These are phyloP conservation scores for Paragyromitra xinjiangensis DNA, from an alignment of 495 filamentous ascomycete genomes.

Conservation along the genomic window DNA sequence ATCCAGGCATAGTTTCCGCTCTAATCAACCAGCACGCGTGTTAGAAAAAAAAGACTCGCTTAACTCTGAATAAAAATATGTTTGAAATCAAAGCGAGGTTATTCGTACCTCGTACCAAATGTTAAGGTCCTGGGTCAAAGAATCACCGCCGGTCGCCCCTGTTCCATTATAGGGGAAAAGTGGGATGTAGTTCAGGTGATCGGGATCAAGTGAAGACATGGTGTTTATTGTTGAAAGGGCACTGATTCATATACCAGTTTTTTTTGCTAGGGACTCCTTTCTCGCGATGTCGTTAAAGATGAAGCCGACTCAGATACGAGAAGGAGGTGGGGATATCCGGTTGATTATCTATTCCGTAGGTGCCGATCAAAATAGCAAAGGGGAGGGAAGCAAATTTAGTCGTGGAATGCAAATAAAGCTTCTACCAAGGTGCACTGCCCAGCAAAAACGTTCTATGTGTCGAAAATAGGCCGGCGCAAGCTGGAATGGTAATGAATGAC, in stretches of 20 bases:
- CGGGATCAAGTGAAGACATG: conserved; percentile 58
- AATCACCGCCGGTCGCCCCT: conserved; percentile 74
- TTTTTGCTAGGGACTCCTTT: neutral
- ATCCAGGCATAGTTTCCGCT: conserved; percentile 93
- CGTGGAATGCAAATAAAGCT: conserved; percentile 17
- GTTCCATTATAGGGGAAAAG: conserved; percentile 72
- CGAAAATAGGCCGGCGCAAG: conserved; percentile 24
- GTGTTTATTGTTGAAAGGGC: neutral
- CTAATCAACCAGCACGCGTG: conserved; percentile 59
- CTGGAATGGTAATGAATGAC: conserved; percentile 47
- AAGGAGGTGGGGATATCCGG: conserved; percentile 12
- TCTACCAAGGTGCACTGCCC: conserved; percentile 9
- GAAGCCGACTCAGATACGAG: conserved; percentile 1
- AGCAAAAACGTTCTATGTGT: conserved; percentile 21
- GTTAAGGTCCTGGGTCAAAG: conserved; percentile 77
- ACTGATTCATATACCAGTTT: conserved; percentile 10
- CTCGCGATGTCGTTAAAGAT: neutral
- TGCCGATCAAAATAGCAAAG: conserved; percentile 19
- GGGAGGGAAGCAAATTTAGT: conserved; percentile 22
- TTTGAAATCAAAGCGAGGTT: neutral
- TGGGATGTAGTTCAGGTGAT: conserved; percentile 62
- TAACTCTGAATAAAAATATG: neutral
- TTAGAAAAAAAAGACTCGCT: conserved; percentile 15
- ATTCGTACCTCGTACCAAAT: conserved; percentile 77
- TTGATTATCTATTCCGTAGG: conserved; percentile 18